Evolutionary conservation across 2,329 filamentous ascomycete genomes (phyloP).

Genomic region (Cadophora malorum): DNA sequence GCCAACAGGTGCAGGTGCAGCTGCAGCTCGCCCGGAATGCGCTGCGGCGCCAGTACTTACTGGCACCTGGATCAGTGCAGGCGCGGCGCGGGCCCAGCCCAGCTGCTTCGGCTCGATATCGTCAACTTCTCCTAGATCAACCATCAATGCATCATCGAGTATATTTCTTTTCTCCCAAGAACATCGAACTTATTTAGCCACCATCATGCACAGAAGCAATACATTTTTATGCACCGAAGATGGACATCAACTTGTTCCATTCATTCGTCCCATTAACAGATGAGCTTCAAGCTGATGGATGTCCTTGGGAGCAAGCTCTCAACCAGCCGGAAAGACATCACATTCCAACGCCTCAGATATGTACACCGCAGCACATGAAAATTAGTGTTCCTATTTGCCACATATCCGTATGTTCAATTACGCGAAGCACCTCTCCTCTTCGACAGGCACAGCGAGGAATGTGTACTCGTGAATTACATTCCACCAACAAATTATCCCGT

Average conservation of each 20-base stretch:
- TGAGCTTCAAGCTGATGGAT: background rate
- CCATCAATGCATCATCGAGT: background rate
- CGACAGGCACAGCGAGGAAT: conserved; percentile 27
- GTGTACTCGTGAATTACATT: conserved; percentile 26
- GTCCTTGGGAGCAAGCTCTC: background rate
- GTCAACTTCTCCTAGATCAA: background rate
- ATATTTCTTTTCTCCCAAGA: background rate
- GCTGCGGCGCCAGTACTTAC: background rate
- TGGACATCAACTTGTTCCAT: background rate
- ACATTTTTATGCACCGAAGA: background rate
- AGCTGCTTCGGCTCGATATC: background rate
- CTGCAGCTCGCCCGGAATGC: background rate
- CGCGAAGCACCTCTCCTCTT: background rate
- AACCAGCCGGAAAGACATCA: background rate
- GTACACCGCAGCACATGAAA: background rate
- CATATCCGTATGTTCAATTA: background rate
- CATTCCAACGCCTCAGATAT: conserved; percentile 13
- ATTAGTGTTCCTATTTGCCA: conserved; percentile 9
- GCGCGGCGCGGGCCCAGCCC: too few relatives aligned
- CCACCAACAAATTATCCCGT: conserved; percentile 17
- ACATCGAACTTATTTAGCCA: background rate
- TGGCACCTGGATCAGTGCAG: background rate
- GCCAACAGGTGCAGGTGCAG: too few relatives aligned
- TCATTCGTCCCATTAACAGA: background rate
- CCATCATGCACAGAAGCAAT: background rate